Evolutionary conservation across 208 protist genomes (phyloP), one percentile per base, ranked within the genome.

Genomic region (Endotrypanum monterogeii): DNA sequence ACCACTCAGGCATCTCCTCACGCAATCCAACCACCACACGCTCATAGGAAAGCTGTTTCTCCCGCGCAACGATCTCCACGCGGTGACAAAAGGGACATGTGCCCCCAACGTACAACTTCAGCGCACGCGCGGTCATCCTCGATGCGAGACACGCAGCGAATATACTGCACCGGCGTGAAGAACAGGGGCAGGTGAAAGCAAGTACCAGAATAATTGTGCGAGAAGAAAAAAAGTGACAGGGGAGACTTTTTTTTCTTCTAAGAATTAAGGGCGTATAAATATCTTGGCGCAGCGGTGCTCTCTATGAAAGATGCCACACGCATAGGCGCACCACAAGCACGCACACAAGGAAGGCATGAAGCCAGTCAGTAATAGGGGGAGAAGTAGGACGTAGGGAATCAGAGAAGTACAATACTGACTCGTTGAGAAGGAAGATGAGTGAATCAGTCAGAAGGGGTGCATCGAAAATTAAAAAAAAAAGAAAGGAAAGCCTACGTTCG

Each of bases 71-170:
- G 37, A 96, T 92, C 80, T 79, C 71, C 46, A 84, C 89, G 48
- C 85, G 87, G 52, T 96, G 86, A 70, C 81, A 89, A 78, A 83
- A 96, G 4, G 91, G 91, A 77, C 89, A 96, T 3, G 76, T 46
- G 39, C 65, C 70, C 28, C 69, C 80, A 32, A 78, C 65, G 69
- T 88, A 96, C 35, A 96, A 81, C 74, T 92, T 94, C 28, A 89
- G 71, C 39, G 75, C 69, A 23, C 75, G 58, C 1, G 75, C 50
- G 6, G 70, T 20, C 69, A 73, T 82, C 6, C 18, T 62, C 28
- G 62, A 46, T 7, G 37, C 37, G 11, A 14, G 18, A 39, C n/a
- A 61, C 30, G 35, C 16, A 63, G 58, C 35, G 9, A 23, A 35
- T n/a, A 9, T 20, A 41, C 35, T 30, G 37, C 58, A 5, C 5